phyloP scores from a whole-genome alignment of 208 protist genomes.

The Acanthamoeba castellanii region DNA sequence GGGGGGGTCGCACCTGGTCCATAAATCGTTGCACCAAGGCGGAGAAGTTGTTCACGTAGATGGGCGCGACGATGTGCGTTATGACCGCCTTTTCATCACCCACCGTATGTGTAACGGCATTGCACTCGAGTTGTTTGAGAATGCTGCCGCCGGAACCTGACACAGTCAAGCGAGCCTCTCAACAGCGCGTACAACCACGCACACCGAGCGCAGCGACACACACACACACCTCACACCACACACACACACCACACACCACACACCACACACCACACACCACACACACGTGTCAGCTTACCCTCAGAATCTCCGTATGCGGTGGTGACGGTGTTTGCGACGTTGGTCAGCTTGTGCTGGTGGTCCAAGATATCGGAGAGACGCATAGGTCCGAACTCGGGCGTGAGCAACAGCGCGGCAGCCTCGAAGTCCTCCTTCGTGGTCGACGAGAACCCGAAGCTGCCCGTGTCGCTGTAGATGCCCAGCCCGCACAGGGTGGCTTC shows the following conservation, averaged over 20 bases:
- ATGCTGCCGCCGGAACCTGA: not conserved
- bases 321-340: conserved; percentile 5
- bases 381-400: conserved; percentile 47
- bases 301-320: conserved; percentile 15
- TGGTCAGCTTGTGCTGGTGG: conserved; percentile 55
- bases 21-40: conserved; percentile 59
- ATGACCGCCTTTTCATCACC: conserved; percentile 43
- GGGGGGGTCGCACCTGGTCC: not conserved
- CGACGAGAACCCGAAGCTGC: conserved; percentile 57
- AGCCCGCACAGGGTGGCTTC: conserved; percentile 57
- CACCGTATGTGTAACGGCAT: conserved; percentile 4
- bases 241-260: not conserved
- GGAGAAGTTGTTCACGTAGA: conserved; percentile 70
- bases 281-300: not conserved
- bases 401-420: conserved; percentile 35
- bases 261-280: not conserved
- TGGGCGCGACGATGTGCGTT: conserved; percentile 8
- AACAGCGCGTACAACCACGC: not conserved
- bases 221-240: not conserved
- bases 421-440: conserved; percentile 45
- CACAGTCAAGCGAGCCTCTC: no score
- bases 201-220: not conserved
- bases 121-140: conserved; percentile 59
- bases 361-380: conserved; percentile 47
- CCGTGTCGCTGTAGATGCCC: conserved; percentile 66